phyloP scores from a whole-genome alignment of 306 rosid genomes.

The Vicia sativa region DNA sequence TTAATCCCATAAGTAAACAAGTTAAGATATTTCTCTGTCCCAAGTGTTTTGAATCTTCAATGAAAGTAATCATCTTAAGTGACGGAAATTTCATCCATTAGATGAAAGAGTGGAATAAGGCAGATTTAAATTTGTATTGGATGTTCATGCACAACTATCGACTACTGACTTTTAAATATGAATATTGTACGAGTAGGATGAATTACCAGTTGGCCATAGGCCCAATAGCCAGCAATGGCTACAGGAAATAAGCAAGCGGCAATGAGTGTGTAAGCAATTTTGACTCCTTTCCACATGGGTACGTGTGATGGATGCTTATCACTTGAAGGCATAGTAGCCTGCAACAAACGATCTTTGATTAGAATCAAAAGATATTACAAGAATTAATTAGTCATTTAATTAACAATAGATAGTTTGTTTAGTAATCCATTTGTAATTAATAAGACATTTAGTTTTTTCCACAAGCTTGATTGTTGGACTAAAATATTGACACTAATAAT shows the following conservation, averaged over 20 bases:
- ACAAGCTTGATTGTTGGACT: background rate
- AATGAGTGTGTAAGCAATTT: constrained; percentile 49
- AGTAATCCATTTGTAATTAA: background rate
- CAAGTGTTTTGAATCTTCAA: too few species aligned
- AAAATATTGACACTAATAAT: too few species aligned
- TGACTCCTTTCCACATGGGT: constrained; percentile 64
- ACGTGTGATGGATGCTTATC: constrained; percentile 64
- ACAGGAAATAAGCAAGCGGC: constrained; percentile 56
- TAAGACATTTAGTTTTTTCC: background rate
- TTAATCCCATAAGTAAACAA: too few species aligned
- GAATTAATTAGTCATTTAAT: constrained; percentile 1
- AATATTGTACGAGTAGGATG: background rate
- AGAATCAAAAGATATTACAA: constrained; percentile 24
- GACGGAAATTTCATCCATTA: too few species aligned
- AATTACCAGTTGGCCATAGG: constrained; percentile 54
- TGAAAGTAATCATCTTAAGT: too few species aligned
- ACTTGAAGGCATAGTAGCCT: constrained; percentile 65
- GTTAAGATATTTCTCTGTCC: too few species aligned
- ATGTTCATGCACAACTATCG: too few species aligned
- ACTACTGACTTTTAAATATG: too few species aligned
- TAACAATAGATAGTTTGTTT: background rate
- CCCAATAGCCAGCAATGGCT: constrained; percentile 62
- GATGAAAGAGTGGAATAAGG: too few species aligned
- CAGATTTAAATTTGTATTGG: too few species aligned
- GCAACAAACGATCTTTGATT: constrained; percentile 1